These are phyloP conservation scores for Talaromyces nanjingensis DNA, from an alignment of 495 filamentous ascomycete species.

Conservation along the genomic window DNA sequence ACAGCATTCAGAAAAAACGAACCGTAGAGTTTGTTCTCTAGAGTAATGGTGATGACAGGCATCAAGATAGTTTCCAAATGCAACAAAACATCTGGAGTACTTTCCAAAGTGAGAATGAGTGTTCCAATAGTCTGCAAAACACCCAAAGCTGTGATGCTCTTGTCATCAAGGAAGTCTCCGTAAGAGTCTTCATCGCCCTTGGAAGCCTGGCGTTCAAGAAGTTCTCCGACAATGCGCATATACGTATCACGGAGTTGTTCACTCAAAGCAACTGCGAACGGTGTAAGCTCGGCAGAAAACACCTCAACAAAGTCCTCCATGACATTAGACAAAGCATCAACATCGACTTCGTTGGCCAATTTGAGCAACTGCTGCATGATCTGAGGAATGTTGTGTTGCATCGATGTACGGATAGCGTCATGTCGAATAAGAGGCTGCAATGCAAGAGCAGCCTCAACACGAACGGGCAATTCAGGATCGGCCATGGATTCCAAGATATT, in stretches of 20 bases:
- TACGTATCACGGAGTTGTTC: constrained; percentile 97
- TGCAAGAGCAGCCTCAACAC: constrained; percentile 90
- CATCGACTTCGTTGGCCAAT: constrained; percentile 90
- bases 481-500: constrained; percentile 98
- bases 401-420: constrained; percentile 83
- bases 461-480: constrained; percentile 80
- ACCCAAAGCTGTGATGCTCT: constrained; percentile 94
- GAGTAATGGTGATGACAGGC: constrained; percentile 90
- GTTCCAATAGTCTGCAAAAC: constrained; percentile 97
- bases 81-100: constrained; percentile 85
- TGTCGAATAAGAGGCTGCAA: constrained; percentile 93
- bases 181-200: constrained; percentile 72
- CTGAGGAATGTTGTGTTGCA: constrained; percentile 98
- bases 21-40: constrained; percentile 95
- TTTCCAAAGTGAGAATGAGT: constrained; percentile 91
- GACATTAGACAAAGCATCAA: constrained; percentile 93
- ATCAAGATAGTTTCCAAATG: constrained; percentile 94
- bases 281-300: constrained; percentile 89
- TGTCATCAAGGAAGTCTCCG: constrained; percentile 92
- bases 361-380: constrained; percentile 99
- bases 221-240: constrained; percentile 83
- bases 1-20: constrained; percentile 10
- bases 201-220: constrained; percentile 71
- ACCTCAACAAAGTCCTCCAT: constrained; percentile 99
- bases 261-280: constrained; percentile 94